Percentiles rank a stretch among this genome's conserved stretches.
phyloP scores from a whole-genome alignment of 2,329 filamentous ascomycete genomes.

The Magnaporthales sp. region DNA sequence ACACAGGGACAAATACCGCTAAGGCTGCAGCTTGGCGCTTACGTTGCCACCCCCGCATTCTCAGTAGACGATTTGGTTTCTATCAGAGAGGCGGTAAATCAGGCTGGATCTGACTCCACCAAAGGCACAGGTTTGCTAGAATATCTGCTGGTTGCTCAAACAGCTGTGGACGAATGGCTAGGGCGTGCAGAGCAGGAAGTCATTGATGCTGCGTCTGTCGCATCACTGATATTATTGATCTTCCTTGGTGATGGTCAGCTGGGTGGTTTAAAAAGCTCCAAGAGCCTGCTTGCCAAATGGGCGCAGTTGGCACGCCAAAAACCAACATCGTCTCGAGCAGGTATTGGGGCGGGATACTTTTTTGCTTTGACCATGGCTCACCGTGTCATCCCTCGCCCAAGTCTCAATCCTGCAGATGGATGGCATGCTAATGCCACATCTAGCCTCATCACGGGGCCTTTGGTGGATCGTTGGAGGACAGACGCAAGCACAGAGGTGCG shows the following conservation, averaged over 20 bases:
- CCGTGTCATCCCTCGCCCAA: conserved; percentile 23
- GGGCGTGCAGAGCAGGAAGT: conserved; percentile 40
- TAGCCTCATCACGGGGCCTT: conserved; percentile 29
- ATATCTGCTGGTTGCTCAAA: background rate
- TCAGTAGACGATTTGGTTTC: background rate
- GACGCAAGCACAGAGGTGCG: conserved; percentile 43
- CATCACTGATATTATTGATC: conserved; percentile 39
- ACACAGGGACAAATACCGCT: background rate
- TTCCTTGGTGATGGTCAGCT: conserved; percentile 29
- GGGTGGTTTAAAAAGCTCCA: conserved; percentile 17
- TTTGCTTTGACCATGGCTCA: conserved; percentile 43
- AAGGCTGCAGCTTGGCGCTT: conserved; percentile 18
- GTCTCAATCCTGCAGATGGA: background rate
- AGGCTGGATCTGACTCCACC: background rate
- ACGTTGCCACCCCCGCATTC: conserved; percentile 7
- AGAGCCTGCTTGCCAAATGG: conserved; percentile 32
- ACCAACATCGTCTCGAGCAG: conserved; percentile 22
- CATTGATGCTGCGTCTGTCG: conserved; percentile 38
- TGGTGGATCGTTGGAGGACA: conserved; percentile 43
- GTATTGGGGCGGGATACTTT: conserved; percentile 41
- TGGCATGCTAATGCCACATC: background rate
- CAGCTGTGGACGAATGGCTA: conserved; percentile 33
- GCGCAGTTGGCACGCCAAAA: conserved; percentile 28
- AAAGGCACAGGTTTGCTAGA: background rate
- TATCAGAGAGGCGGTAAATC: background rate